Base-by-base conservation (phyloP, 139 green algal genomes). In the Coelastrella sp. region DNA sequence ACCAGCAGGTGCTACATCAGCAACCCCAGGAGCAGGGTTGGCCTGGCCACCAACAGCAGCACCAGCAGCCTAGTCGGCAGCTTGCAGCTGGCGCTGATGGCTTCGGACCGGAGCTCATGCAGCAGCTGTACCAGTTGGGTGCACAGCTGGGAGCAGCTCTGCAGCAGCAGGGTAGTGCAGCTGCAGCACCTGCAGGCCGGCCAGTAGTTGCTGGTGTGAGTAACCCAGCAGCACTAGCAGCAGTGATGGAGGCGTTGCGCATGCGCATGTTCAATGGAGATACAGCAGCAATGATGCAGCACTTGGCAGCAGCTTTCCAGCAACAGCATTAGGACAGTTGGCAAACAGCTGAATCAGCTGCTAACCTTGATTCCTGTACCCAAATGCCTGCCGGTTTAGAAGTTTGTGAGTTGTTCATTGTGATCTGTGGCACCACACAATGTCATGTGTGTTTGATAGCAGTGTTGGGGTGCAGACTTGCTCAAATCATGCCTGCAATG, bases 261-360 rank as follows among this genome's bases (percentile, higher is more conserved):
- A 13, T 86, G 80, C 58, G 80, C 19, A 86, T 86, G 59, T 86
- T 86, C 75, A 59, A 61, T 47, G 80, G 80, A 3, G 61, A 86
- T 66, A 10, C 22, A 4, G 59, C 20, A 16, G 80, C 61, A 7
- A 86, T 86, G 80, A 76, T 74, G 80, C 80, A 86, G 80, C 59
- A 86, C n/a, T 19, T 86, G 16, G n/a, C 80, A 16, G 60, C 80
- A 75, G 80, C 80, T 2, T 54, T 58, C 11, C 20, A n/a, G 7
- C 7, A n/a, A n/a, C 80, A 86, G 80, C 59, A 86, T 16, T n/a
- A n/a, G n/a, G n/a, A n/a, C n/a, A 68, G 61, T 10, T 68, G 61
- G 61, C 61, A 68, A 68, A 68, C 61, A 68, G n/a, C n/a, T n/a
- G n/a, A n/a, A n/a, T n/a, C n/a, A n/a, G n/a, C n/a, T n/a, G n/a